A percentile compares a stretch with the other conserved stretches of the same genome.
Evolutionary conservation across 2,329 filamentous ascomycete genomes (phyloP).

Genomic region (Lachnellula suecica): DNA sequence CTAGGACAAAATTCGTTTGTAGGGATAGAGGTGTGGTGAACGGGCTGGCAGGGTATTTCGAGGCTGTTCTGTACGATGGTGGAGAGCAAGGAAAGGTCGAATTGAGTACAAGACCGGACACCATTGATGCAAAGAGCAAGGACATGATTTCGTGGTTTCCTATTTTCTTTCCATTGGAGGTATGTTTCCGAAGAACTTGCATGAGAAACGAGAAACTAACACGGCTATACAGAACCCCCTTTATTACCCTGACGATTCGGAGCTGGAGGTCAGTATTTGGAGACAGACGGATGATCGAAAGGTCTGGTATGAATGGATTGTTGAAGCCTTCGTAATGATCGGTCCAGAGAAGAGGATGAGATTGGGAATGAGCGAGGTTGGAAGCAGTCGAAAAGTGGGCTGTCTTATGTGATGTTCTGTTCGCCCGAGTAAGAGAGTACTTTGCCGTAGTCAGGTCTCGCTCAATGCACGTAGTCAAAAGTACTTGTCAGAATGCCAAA

Average conservation of each 20-base stretch:
- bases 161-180: slow-evolving; percentile 95
- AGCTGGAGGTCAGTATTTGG: slow-evolving; percentile 93
- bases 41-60: slow-evolving; percentile 91
- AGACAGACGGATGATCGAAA: slow-evolving; percentile 90
- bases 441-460: background rate
- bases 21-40: slow-evolving; percentile 81
- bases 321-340: slow-evolving; percentile 76
- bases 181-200: slow-evolving; percentile 40
- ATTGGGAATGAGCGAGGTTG: slow-evolving; percentile 64
- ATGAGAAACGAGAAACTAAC: slow-evolving; percentile 12
- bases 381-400: slow-evolving; percentile 67
- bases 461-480: background rate
- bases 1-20: slow-evolving; percentile 75
- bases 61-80: slow-evolving; percentile 82
- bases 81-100: slow-evolving; percentile 62
- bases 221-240: slow-evolving; percentile 68
- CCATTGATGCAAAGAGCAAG: slow-evolving; percentile 87
- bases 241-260: slow-evolving; percentile 78
- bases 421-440: background rate
- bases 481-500: background rate
- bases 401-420: slow-evolving; percentile 60
- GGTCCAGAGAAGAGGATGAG: slow-evolving; percentile 62
- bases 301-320: slow-evolving; percentile 98
- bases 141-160: slow-evolving; percentile 99
- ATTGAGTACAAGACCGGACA: slow-evolving; percentile 88